Conservation (phyloP, 176 grass and related monocot species). For the Chrysopogon serrulatus region DNA sequence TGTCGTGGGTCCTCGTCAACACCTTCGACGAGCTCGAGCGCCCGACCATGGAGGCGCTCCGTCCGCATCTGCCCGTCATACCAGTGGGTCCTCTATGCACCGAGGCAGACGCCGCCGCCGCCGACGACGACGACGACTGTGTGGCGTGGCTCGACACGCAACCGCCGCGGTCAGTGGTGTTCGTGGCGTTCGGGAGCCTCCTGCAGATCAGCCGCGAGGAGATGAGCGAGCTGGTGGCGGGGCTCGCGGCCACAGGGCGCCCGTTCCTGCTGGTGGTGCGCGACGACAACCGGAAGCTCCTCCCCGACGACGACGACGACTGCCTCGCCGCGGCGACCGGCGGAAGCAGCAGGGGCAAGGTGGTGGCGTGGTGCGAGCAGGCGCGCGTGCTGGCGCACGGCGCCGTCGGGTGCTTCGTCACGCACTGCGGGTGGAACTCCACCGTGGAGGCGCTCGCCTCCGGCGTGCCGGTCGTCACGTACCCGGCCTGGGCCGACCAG, state of each 20-base stretch:
- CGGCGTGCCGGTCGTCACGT: conserved; percentile 42
- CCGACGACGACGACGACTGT: background rate
- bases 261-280: conserved; percentile 63
- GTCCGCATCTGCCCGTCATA: background rate
- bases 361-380: conserved; percentile 54
- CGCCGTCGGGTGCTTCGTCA: conserved; percentile 63
- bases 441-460: conserved; percentile 30
- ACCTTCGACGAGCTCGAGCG: conserved; percentile 57
- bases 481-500: conserved; percentile 40
- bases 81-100: conserved; percentile 29
- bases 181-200: conserved; percentile 51
- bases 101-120: too few species aligned
- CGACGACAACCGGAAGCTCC: conserved; percentile 3
- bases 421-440: conserved; percentile 84
- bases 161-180: conserved; percentile 28
- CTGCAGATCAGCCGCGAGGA: conserved; percentile 19
- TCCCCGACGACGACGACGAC: background rate
- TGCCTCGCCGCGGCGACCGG: background rate
- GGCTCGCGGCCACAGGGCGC: background rate
- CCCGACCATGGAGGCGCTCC: conserved; percentile 13
- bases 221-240: conserved; percentile 25
- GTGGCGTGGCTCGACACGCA: conserved; percentile 37
- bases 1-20: conserved; percentile 44
- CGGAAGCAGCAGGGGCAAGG: background rate
- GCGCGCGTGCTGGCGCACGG: conserved; percentile 30